Base-by-base conservation (phyloP, 2,329 filamentous ascomycete genomes). In the Pseudogymnoascus sp. region DNA sequence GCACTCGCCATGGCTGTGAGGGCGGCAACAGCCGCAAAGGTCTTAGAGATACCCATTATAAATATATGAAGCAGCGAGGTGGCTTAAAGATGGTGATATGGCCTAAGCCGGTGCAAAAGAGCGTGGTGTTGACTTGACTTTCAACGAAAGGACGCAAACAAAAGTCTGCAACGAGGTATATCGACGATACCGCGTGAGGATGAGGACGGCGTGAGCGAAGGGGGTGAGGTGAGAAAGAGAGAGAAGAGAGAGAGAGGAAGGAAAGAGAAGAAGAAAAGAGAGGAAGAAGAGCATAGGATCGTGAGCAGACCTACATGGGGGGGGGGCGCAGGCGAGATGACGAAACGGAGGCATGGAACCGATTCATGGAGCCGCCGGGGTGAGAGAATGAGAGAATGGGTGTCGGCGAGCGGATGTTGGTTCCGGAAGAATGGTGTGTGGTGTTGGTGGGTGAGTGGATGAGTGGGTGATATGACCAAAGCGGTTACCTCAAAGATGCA, bases 1-100 rank as follows among this genome's bases (percentile, higher is more conserved):
- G 72, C 65, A 56, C 37, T 37, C 12, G 65, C 43, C 38, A 66
- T 61, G 50, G 68, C 66, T 61, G 66, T 67, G 61, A 72, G 66
- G 31, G 68, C 66, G 61, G 69, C 68, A 59, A 67, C 65, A 14
- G 71, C 70, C 16, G 68, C 67, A 37, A 71, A 33, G 50, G 65
- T 69, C 53, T 66, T 71, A 26, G 65, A 65, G 63, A 68, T 69
- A 68, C 69, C 68, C 71, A 74, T 72, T 46, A 63, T 37, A 67
- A 60, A 65, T 61, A 28, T 37, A 63, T 40, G 6, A 50, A 53
- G 35, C 40, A 64, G 28, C n/a, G 26, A 56, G 3, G 22, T 35
- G 24, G 61, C 43, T 24, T 19, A 62, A 43, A 33, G 60, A 64
- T 37, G 3, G 62, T 53, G 22, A 43, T 41, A 41, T 56, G 62